Percentiles rank a stretch among this genome's conserved stretches.
phyloP scores from a whole-genome alignment of 352 stramenopile genomes.

The Thraustotheca clavata region DNA sequence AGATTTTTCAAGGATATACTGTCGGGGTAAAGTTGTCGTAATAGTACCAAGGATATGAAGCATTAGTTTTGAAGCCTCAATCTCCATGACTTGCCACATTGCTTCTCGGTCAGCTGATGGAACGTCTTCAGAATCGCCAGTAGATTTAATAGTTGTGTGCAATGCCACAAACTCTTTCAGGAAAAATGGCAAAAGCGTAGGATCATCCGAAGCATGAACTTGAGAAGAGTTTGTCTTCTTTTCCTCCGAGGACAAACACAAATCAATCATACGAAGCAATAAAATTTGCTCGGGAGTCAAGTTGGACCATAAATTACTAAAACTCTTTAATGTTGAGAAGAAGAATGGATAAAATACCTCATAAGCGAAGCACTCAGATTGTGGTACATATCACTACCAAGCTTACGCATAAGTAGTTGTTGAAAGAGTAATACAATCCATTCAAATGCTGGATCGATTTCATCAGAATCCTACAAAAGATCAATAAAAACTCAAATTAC shows the following conservation, averaged over 20 bases:
- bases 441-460: slow-evolving; percentile 61
- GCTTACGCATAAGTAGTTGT: slow-evolving; percentile 40
- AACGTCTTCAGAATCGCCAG: slow-evolving; percentile 42
- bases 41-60: slow-evolving; percentile 60
- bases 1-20: background rate
- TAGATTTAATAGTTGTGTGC: slow-evolving; percentile 35
- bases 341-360: slow-evolving; percentile 27
- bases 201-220: slow-evolving; percentile 9
- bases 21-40: slow-evolving; percentile 24
- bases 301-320: slow-evolving; percentile 46
- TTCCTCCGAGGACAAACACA: slow-evolving; percentile 18
- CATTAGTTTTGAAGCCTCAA: slow-evolving; percentile 65
- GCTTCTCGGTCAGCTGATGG: slow-evolving; percentile 32
- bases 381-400: slow-evolving; percentile 54
- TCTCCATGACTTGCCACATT: slow-evolving; percentile 69
- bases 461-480: slow-evolving; percentile 24
- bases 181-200: slow-evolving; percentile 29
- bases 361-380: slow-evolving; percentile 63
- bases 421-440: slow-evolving; percentile 67
- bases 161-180: slow-evolving; percentile 43
- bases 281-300: slow-evolving; percentile 78
- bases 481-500: background rate
- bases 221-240: background rate
- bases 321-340: background rate
- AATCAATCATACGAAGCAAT: slow-evolving; percentile 60